Base-by-base conservation (phyloP, 495 filamentous ascomycete species). In the Lepidopterella palustris region DNA sequence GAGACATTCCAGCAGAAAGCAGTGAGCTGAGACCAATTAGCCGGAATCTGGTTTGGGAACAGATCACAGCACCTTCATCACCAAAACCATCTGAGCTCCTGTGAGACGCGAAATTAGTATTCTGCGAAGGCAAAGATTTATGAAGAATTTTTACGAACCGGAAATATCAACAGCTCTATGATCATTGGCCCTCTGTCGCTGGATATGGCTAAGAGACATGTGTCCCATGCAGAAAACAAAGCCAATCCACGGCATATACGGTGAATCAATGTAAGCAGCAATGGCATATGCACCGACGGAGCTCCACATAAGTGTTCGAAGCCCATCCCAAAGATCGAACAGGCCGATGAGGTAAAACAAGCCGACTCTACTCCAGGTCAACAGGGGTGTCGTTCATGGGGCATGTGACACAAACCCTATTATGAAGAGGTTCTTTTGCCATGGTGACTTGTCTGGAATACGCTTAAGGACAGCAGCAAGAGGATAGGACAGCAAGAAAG, bases 1-100 rank as follows among this genome's bases (percentile, higher is more conserved):
- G 90, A 87, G 21, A 97, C 85, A 69, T 96, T 96, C 93, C 93
- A 98, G 77, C 90, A 95, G 71, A 97, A 98, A 24, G 92, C 84
- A 9, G 83, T 87, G n/a, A 97, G 87, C 75, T 78, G 42, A 26
- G n/a, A 13, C 20, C n/a, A 24, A 11, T 10, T 35, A 28, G 45
- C 24, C 10, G 21, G 29, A 13, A 6, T 15, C 45, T 21, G 26
- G 52, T 45, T 9, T 4, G 32, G 9, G 50, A 55, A 55, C 1
- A 4, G 25, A 18, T 2, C 25, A 39, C 51, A 42, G 18, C 56
- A 79, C 77, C 77, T 97, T 98, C 92, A 98, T 98, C 55, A 96
- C 85, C 61, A 97, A 71, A 11, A 98, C 93, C 93, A 98, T 98
- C 73, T 98, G 93, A 0, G 93, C 92, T 39, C 78, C 65, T 72